These are phyloP conservation scores for Eremothecium sinecaudum DNA, from an alignment of 1,139 yeast species.

Conservation along the genomic window DNA sequence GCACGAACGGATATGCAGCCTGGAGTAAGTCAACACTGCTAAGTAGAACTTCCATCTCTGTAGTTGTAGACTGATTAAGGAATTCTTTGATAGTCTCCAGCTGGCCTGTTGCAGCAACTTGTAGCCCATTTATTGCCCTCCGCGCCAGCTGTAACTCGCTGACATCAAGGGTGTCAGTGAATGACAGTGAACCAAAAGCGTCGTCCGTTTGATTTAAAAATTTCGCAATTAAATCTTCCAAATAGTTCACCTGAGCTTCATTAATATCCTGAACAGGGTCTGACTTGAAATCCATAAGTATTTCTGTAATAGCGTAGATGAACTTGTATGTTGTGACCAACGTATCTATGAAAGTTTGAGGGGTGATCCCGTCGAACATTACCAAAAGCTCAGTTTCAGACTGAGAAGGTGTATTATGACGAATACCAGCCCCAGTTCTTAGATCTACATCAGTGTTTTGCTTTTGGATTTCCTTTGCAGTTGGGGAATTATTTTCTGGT, in stretches of 20 bases:
- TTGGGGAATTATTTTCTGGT: conserved; percentile 5
- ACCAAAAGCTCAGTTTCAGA: conserved; percentile 17
- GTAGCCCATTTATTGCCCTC: conserved; percentile 11
- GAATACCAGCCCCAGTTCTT: conserved; percentile 12
- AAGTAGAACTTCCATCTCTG: conserved; percentile 8
- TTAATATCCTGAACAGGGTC: conserved; percentile 11
- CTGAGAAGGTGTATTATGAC: conserved; percentile 5
- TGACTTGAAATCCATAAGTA: conserved; percentile 12
- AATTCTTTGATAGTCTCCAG: conserved; percentile 9
- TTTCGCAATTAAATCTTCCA: conserved; percentile 15
- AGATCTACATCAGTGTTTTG: not conserved
- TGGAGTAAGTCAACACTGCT: conserved; percentile 14
- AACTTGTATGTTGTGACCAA: conserved; percentile 18
- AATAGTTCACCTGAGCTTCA: conserved; percentile 16
- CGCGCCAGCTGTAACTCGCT: conserved; percentile 11
- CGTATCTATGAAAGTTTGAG: conserved; percentile 19
- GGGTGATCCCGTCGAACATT: conserved; percentile 23
- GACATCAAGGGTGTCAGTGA: conserved; percentile 6
- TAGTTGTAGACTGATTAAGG: conserved; percentile 5
- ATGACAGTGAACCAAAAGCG: conserved; percentile 8
- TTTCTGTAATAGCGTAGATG: conserved; percentile 16
- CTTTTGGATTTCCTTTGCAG: conserved; percentile 1
- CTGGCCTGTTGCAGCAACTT: conserved; percentile 9
- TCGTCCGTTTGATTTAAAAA: conserved; percentile 17
- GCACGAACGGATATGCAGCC: conserved; percentile 7